Base-by-base conservation (phyloP, 2,329 filamentous ascomycete genomes). In the Periconia sp. region DNA sequence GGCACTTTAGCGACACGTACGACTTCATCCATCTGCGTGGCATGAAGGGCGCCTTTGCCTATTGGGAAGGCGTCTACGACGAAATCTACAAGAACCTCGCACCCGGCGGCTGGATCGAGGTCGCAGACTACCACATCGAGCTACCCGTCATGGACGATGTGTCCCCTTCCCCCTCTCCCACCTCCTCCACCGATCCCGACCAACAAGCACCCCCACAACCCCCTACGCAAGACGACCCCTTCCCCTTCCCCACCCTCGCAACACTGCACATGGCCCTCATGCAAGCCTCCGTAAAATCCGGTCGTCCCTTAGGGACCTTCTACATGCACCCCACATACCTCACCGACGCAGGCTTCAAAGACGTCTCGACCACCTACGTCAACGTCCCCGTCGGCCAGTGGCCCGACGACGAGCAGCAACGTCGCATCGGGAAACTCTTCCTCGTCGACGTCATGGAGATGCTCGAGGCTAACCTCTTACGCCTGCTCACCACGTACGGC, bases 11-110 rank as follows among this genome's bases (percentile, higher is more conserved):
- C 50, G 70, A 77, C 6, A 71, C 74, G 1, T 82, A 80, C 63
- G 78, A 81, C 49, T 70, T 81, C 31, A 77, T 82, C 45, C 79
- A 82, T 55, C 59, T 81, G 9, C 77, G 79, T 47, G 74, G 74
- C 45, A 72, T 81, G 48, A 76, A 76, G 27, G 79, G 79, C 33
- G 74, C 74, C 3, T 81, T 82, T 53, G 61, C 71, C 6, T 72
- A 79, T 55, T 81, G 79, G 79, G 58, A 68, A 30, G 61, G 64
- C 6, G 72, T 81, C 19, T 81, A 81, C 58, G 61, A 66, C 17
- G 76, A 80, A 53, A 76, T 76, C 2, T 76, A 77, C 54, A 69
- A 74, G 27, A 76, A 76, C 53, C 71, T 81, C 0, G 69, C 68
- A 3, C 76, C 76, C 0, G 79, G 78, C 10, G 79, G 79, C 8